phyloP scores from a whole-genome alignment of 2,329 filamentous ascomycete genomes.

The Alternaria sp. region DNA sequence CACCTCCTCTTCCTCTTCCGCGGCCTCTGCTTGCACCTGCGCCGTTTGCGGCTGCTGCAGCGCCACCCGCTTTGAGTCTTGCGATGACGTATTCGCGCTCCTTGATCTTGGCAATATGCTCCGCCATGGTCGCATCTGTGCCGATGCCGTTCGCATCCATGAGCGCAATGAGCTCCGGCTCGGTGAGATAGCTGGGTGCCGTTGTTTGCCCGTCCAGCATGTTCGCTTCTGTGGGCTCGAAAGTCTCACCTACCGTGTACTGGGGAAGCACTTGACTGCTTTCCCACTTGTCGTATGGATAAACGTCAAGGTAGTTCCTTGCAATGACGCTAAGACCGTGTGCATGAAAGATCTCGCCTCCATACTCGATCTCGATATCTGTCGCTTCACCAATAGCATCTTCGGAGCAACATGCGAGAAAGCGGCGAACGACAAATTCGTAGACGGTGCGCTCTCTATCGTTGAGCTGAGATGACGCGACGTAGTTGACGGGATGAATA shows the following conservation, averaged over 20 bases:
- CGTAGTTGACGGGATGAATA: slow-evolving; percentile 94
- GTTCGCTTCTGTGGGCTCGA: slow-evolving; percentile 86
- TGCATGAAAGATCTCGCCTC: slow-evolving; percentile 80
- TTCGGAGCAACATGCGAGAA: slow-evolving; percentile 93
- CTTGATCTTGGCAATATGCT: slow-evolving; percentile 97
- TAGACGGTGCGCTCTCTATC: slow-evolving; percentile 79
- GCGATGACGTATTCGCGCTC: slow-evolving; percentile 84
- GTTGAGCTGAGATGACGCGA: slow-evolving; percentile 66
- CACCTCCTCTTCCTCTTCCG: slow-evolving; percentile 51
- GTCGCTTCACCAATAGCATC: slow-evolving; percentile 89
- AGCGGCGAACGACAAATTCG: slow-evolving; percentile 90
- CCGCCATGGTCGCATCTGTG: slow-evolving; percentile 98
- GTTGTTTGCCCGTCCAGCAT: slow-evolving; percentile 92
- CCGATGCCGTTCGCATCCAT: slow-evolving; percentile 99
- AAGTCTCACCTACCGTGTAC: slow-evolving; percentile 80
- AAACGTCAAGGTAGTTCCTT: slow-evolving; percentile 93
- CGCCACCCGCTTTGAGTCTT: slow-evolving; percentile 57
- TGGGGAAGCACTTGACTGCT: slow-evolving; percentile 82
- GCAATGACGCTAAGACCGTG: slow-evolving; percentile 85
- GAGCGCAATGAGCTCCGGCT: slow-evolving; percentile 91
- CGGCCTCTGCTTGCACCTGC: slow-evolving; percentile 55
- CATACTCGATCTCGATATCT: slow-evolving; percentile 84
- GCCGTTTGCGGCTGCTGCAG: slow-evolving; percentile 43
- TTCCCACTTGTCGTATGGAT: slow-evolving; percentile 96
- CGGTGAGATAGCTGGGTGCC: slow-evolving; percentile 85